phyloP scores from a whole-genome alignment of 768 basidiomycete genomes.

The Rhizopogon salebrosus region DNA sequence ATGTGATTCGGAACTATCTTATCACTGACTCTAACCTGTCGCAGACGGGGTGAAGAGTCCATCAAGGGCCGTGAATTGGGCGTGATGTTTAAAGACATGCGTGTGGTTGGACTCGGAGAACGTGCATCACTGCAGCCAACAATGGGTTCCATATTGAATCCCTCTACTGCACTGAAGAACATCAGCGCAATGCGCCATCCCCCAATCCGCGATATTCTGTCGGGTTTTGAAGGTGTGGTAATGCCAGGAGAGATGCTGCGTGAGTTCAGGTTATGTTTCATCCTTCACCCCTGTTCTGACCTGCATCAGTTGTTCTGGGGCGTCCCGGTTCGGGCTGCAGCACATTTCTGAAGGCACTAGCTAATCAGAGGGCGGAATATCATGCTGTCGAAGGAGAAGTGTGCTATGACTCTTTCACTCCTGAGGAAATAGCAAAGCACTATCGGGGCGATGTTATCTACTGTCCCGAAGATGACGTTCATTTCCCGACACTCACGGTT shows the following conservation, averaged over 20 bases:
- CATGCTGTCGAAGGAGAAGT: slow-evolving; percentile 65
- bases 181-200: slow-evolving; percentile 52
- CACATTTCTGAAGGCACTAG: slow-evolving; percentile 76
- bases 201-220: slow-evolving; percentile 49
- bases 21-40: not conserved
- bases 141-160: slow-evolving; percentile 60
- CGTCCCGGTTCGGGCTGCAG: slow-evolving; percentile 83
- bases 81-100: slow-evolving; percentile 53
- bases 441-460: slow-evolving; percentile 81
- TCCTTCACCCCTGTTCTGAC: not conserved
- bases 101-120: slow-evolving; percentile 55
- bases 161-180: slow-evolving; percentile 34
- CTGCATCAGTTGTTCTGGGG: slow-evolving; percentile 66
- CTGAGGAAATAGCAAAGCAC: slow-evolving; percentile 54
- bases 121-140: slow-evolving; percentile 52
- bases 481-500: slow-evolving; percentile 81
- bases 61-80: slow-evolving; percentile 53
- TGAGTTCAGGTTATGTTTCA: slow-evolving; percentile 29
- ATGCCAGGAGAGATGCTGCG: slow-evolving; percentile 67
- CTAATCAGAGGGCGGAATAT: slow-evolving; percentile 71
- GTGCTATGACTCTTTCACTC: slow-evolving; percentile 69
- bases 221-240: slow-evolving; percentile 50
- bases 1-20: not conserved
- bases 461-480: slow-evolving; percentile 80
- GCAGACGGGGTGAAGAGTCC: slow-evolving; percentile 43